Evolutionary conservation across 2,329 filamentous ascomycete genomes (phyloP).

Genomic region (Cladosporium sp.): DNA sequence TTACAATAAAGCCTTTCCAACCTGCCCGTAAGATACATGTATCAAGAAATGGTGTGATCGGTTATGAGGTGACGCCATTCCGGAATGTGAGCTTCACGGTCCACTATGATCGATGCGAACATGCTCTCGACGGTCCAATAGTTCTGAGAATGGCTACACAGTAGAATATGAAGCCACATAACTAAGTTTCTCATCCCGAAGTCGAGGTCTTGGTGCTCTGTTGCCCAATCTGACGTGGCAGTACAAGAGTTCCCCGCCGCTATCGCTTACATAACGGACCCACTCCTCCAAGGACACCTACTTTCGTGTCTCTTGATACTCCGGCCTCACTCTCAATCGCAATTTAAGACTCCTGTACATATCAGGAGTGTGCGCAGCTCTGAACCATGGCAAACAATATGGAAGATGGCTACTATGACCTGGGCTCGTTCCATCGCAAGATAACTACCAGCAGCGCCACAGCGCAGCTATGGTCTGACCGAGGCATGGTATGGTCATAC

Average conservation of each 20-base stretch:
- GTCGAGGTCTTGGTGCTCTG: neutral
- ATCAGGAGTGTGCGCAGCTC: neutral
- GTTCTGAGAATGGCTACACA: neutral
- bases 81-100: neutral
- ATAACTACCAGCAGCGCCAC: slow-evolving; percentile 55
- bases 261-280: neutral
- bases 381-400: slow-evolving; percentile 1
- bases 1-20: neutral
- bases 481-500: slow-evolving; percentile 72
- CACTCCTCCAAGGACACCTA: neutral
- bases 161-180: neutral
- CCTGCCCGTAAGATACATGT: neutral
- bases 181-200: neutral
- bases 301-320: neutral
- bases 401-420: slow-evolving; percentile 45
- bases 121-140: neutral
- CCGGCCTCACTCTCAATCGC: neutral
- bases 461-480: slow-evolving; percentile 68
- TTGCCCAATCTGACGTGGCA: neutral
- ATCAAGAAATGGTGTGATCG: neutral
- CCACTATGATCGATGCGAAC: neutral
- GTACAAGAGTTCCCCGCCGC: neutral
- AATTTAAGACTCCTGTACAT: neutral
- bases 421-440: slow-evolving; percentile 59
- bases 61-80: neutral